A percentile compares a stretch with the other conserved stretches of the same genome.
Conservation (phyloP, 2,329 filamentous ascomycete species). For the Byssochlamys sp. region DNA sequence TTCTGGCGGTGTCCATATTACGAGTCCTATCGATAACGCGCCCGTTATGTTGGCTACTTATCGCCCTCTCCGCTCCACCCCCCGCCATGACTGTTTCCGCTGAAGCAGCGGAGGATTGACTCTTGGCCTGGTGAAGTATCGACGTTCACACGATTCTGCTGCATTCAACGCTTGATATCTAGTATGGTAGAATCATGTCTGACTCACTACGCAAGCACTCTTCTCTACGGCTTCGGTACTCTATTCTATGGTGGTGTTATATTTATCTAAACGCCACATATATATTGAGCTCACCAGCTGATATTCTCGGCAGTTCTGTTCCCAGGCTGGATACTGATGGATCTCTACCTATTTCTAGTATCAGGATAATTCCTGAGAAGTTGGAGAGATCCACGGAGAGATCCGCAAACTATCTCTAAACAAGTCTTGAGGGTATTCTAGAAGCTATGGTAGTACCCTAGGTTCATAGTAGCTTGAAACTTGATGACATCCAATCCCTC, state of each 20-base stretch:
- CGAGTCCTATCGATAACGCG: background rate
- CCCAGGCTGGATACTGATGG: no score
- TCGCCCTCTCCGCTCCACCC: background rate
- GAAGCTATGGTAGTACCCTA: no score
- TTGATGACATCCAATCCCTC: background rate
- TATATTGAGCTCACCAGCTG: no score
- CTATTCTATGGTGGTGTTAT: no score
- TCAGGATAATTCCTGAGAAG: no score
- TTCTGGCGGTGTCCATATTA: background rate
- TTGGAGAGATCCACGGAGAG: no score
- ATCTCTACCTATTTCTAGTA: no score
- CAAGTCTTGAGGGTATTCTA: no score
- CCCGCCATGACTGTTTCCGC: background rate
- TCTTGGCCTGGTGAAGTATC: background rate
- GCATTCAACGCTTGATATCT: background rate
- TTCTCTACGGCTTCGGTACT: no score
- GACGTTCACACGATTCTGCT: background rate
- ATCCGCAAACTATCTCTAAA: no score
- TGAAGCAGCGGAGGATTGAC: background rate
- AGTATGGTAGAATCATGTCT: background rate
- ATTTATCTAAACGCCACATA: no score
- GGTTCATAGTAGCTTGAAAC: background rate
- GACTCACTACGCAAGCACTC: background rate
- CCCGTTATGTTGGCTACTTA: background rate
- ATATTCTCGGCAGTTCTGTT: no score